Conservation (phyloP, 2,329 filamentous ascomycete genomes). For the Xylariaceae sp. region DNA sequence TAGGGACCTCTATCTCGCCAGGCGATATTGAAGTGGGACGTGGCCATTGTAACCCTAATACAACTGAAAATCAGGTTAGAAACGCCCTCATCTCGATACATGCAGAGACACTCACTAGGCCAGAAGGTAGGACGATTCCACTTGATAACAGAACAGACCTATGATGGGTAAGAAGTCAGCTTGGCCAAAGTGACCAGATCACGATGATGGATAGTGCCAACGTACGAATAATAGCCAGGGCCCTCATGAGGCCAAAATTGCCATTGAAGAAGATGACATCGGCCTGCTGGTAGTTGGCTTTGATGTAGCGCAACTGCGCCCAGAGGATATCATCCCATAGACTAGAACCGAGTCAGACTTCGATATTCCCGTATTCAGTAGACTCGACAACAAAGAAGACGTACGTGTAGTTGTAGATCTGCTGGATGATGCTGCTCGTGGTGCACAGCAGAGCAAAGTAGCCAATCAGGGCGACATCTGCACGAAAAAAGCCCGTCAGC, state of each 20-base stretch:
- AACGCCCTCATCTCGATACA: background rate
- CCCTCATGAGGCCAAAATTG: slow-evolving; percentile 25
- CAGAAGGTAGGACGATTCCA: slow-evolving; percentile 21
- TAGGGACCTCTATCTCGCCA: slow-evolving; percentile 12
- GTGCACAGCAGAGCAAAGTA: slow-evolving; percentile 22
- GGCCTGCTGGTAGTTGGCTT: slow-evolving; percentile 23
- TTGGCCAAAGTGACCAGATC: background rate
- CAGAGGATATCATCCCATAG: slow-evolving; percentile 22
- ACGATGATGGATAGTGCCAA: background rate
- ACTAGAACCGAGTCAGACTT: slow-evolving; percentile 6
- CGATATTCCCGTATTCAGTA: background rate
- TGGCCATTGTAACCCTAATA: slow-evolving; percentile 17
- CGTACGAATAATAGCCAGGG: slow-evolving; percentile 23
- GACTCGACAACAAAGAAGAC: background rate
- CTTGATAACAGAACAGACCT: slow-evolving; percentile 25
- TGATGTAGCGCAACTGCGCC: slow-evolving; percentile 23
- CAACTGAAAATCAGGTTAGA: slow-evolving; percentile 14
- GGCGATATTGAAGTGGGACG: slow-evolving; percentile 17
- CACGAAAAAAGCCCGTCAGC: slow-evolving; percentile 1
- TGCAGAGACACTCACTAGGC: slow-evolving; percentile 14
- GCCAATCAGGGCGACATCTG: slow-evolving; percentile 23
- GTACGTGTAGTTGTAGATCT: slow-evolving; percentile 25
- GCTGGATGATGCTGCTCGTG: slow-evolving; percentile 23
- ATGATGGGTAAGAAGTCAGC: background rate
- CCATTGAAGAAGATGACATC: slow-evolving; percentile 27